Evolutionary conservation across 164 flowering plant species (phyloP).

Genomic region (Paratinospora sagittata): DNA sequence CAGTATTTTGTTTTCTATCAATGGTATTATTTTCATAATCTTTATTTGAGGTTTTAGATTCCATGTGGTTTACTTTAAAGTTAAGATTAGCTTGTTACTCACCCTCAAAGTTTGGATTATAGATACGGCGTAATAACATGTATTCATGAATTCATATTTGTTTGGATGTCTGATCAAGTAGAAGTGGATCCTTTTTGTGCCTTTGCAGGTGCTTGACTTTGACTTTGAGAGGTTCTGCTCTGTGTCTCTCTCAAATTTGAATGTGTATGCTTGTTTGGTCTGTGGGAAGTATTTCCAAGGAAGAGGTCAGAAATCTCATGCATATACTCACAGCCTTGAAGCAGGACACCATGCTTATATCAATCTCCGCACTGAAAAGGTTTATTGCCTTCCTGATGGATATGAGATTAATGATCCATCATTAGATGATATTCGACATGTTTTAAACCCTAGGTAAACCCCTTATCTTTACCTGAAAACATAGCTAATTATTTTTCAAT

Average conservation of each 20-base stretch:
- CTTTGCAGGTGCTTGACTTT: conserved; percentile 79
- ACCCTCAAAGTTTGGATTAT: too few relatives aligned
- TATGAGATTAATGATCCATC: conserved; percentile 96
- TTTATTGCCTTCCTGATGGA: conserved; percentile 97
- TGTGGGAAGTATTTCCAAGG: conserved; percentile 99
- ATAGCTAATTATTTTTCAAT: background rate
- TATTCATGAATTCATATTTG: too few relatives aligned
- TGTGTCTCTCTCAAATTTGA: conserved; percentile 82
- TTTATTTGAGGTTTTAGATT: too few relatives aligned
- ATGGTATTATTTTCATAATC: too few relatives aligned
- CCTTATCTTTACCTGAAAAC: background rate
- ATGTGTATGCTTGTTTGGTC: conserved; percentile 95
- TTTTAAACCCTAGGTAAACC: conserved; percentile 76
- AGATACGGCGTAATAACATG: too few relatives aligned
- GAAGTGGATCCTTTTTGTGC: background rate
- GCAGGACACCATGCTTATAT: conserved; percentile 98
- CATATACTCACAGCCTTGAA: conserved; percentile 95
- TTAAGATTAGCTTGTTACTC: too few relatives aligned
- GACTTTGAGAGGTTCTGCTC: conserved; percentile 98
- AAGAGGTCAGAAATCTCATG: conserved; percentile 91
- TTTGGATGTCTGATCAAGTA: background rate
- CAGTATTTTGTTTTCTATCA: background rate
- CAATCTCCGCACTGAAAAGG: conserved; percentile 83
- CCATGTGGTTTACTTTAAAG: too few relatives aligned
- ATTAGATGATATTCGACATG: conserved; percentile 92